Percentiles rank a stretch among this genome's conserved stretches.
Evolutionary conservation across 306 rosid species (phyloP).

Genomic region (Alnus glutinosa): DNA sequence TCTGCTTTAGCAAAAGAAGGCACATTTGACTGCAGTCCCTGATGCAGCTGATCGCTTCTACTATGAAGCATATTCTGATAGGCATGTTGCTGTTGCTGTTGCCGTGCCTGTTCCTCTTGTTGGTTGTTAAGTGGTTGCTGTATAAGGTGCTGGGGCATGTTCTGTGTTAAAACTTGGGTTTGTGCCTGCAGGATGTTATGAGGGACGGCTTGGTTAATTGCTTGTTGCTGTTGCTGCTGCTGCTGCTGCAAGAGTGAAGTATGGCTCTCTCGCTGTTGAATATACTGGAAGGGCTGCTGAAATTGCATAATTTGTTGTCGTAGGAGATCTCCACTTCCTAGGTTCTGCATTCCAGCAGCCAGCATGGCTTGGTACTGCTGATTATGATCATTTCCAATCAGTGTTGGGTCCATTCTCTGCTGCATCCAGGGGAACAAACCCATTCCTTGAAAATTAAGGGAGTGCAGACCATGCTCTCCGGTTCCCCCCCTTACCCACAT

Average conservation of each 20-base stretch:
- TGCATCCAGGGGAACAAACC: conserved; percentile 84
- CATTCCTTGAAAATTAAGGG: conserved; percentile 66
- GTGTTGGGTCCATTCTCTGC: conserved; percentile 65
- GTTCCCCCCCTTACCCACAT: conserved; percentile 80
- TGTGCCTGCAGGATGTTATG: conserved; percentile 60
- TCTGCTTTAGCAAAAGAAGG: conserved; percentile 65
- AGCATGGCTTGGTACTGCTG: conserved; percentile 80
- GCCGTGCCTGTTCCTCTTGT: conserved; percentile 53
- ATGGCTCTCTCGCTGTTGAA: conserved; percentile 60
- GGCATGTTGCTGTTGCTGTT: conserved; percentile 52
- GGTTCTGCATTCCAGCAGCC: conserved; percentile 69
- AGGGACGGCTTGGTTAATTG: conserved; percentile 54
- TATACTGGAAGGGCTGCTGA: conserved; percentile 73
- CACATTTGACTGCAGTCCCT: conserved; percentile 57
- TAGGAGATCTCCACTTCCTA: conserved; percentile 61
- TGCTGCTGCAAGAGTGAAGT: conserved; percentile 66
- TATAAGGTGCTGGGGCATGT: conserved; percentile 57
- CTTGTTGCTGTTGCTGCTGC: conserved; percentile 47
- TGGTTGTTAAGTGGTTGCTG: conserved; percentile 57
- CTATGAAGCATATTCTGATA: conserved; percentile 52
- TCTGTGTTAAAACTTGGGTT: conserved; percentile 51
- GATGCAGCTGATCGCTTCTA: conserved; percentile 68
- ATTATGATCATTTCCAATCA: conserved; percentile 61
- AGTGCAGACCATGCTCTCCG: conserved; percentile 62
- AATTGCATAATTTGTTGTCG: conserved; percentile 76